A percentile compares a stretch with the other conserved stretches of the same genome.
Evolutionary conservation across 306 rosid species (phyloP).

Genomic region (Oxytropis ochrocephala): DNA sequence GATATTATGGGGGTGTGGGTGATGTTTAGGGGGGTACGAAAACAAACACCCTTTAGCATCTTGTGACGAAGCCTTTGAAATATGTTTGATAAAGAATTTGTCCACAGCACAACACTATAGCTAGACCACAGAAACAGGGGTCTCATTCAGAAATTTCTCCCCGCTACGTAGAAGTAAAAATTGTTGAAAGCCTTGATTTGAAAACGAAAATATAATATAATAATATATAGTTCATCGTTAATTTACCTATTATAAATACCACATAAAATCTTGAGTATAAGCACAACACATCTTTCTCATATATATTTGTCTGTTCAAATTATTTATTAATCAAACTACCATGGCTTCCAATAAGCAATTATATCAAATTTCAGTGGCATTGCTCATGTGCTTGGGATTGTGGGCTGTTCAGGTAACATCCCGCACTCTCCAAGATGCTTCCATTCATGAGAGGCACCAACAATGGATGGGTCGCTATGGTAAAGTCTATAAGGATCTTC

Average conservation of each 20-base stretch:
- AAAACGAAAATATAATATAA: neutral
- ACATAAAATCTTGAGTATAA: neutral
- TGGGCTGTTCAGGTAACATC: constrained; percentile 22
- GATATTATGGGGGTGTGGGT: too few relatives aligned
- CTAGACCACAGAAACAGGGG: neutral
- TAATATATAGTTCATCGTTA: neutral
- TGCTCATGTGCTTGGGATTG: constrained; percentile 23
- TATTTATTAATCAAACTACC: neutral
- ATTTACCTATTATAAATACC: constrained; percentile 14
- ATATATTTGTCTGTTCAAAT: neutral
- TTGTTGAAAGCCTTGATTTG: neutral
- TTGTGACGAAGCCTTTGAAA: neutral
- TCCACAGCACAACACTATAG: neutral
- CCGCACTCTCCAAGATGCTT: constrained; percentile 29
- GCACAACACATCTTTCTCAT: neutral
- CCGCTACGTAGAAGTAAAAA: neutral
- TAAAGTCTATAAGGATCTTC: neutral
- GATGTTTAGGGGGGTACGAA: too few relatives aligned
- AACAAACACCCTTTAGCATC: too few relatives aligned
- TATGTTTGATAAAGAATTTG: neutral
- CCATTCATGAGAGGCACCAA: constrained; percentile 27
- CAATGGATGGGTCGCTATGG: constrained; percentile 34
- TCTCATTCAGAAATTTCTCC: neutral
- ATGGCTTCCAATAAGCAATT: constrained; percentile 22
- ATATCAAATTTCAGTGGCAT: constrained; percentile 2